Conservation (phyloP, 2,329 filamentous ascomycete species). For the Penicillium sp. region DNA sequence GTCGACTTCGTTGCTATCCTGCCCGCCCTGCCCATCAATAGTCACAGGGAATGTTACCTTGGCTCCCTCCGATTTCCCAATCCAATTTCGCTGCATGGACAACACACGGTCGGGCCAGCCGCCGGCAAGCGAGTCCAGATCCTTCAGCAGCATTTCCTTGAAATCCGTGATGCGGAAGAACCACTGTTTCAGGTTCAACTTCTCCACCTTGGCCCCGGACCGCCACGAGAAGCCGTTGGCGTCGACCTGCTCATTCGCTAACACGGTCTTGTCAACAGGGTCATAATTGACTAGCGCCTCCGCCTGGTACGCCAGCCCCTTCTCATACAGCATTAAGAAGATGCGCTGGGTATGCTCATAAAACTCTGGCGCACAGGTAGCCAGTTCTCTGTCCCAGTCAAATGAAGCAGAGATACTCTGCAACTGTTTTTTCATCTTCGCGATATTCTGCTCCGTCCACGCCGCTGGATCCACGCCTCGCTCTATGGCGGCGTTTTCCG, state of each 20-base stretch:
- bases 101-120: constrained; percentile 80
- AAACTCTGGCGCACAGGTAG: constrained; percentile 77
- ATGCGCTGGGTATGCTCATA: constrained; percentile 87
- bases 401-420: constrained; percentile 73
- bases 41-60: constrained; percentile 65
- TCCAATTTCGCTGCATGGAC: constrained; percentile 81
- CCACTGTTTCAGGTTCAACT: constrained; percentile 77
- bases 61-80: constrained; percentile 72
- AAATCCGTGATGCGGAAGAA: constrained; percentile 81
- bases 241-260: constrained; percentile 86
- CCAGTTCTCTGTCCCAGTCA: constrained; percentile 77
- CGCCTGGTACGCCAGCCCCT: constrained; percentile 74
- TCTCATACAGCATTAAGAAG: constrained; percentile 70
- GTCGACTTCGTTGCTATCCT: constrained; percentile 27
- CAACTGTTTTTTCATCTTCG: constrained; percentile 78
- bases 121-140: constrained; percentile 62
- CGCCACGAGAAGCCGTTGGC: constrained; percentile 80
- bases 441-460: constrained; percentile 79
- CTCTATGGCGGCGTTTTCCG: constrained; percentile 87
- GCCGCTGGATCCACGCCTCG: constrained; percentile 68
- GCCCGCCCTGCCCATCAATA: constrained; percentile 27
- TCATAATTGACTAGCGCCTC: constrained; percentile 87
- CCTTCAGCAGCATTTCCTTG: constrained; percentile 65
- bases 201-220: constrained; percentile 78
- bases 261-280: constrained; percentile 79